Evolutionary conservation across 83 land plant genomes (phyloP), one percentile per base, ranked within the genome.

Genomic region (Isoetes engelmannii): DNA sequence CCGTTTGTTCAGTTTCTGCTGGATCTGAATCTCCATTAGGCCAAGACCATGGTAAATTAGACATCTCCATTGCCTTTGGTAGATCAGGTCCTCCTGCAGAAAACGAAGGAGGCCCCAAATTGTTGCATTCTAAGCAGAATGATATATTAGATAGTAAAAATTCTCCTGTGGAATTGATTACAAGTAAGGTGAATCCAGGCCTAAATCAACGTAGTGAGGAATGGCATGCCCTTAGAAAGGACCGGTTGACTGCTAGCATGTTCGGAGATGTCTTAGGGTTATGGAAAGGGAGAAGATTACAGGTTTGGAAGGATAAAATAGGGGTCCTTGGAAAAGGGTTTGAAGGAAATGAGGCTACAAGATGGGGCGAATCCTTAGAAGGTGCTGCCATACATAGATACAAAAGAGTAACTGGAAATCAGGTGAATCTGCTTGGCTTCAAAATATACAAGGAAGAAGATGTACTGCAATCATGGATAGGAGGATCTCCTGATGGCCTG

Each of bases 401-500:
- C 73, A 84, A 77, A 69, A 75, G 74, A 49, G 78, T 89, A 47
- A 89, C 94, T 0, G 90, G 94, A 4, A 79, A 72, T 37, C 83
- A 82, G 5, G 94, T 89, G 50, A 58, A 86, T 57, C 73, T 47
- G 4, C 51, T 86, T 8, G 90, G 90, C 4, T 86, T 89, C 62
- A 85, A 85, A 49, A 65, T 69, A 19, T 75, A 75, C 45, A 83
- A 86, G 43, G 56, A 83, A 44, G 70, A 64, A 12, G 75, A 84
- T 45, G 83, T 81, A 8, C 56, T 46, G 21, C 73, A 68, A 13
- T 74, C 64, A 9, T 89, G 94, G 94, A 60, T 89, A 9, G 94
- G 94, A 13, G 90, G 84, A 9, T 89, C 94, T 41, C 94, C 94
- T 5, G 94, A 89, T 83, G 94, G 94, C 10, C 76, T 89, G 13